Percentiles rank a stretch among this genome's conserved stretches.
phyloP scores from a whole-genome alignment of 169 alveolate genomes.

The Babesia caballi region DNA sequence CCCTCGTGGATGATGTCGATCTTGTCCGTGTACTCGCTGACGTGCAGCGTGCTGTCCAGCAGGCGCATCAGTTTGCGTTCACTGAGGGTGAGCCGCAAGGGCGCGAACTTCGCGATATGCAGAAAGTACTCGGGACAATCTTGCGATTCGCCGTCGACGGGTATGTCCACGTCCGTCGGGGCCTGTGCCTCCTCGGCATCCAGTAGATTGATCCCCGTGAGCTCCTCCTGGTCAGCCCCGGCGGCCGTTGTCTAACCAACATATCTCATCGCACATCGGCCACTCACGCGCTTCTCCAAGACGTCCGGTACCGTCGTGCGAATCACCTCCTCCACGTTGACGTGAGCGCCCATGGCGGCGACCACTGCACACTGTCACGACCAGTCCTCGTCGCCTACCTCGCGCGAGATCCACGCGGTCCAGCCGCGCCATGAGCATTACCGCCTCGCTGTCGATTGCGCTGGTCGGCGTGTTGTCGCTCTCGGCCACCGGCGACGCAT shows the following conservation, averaged over 20 bases:
- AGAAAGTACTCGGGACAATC: slow-evolving; percentile 13
- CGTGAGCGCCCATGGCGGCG: slow-evolving; percentile 12
- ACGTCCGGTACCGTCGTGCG: slow-evolving; percentile 36
- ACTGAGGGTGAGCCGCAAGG: slow-evolving; percentile 32
- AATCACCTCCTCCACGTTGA: slow-evolving; percentile 19
- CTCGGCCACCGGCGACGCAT: background rate
- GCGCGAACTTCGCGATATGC: slow-evolving; percentile 51
- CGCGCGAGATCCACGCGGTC: slow-evolving; percentile 21
- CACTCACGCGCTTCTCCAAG: slow-evolving; percentile 30
- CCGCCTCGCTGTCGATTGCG: slow-evolving; percentile 5
- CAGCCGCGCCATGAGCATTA: slow-evolving; percentile 9
- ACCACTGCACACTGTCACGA: slow-evolving; percentile 3
- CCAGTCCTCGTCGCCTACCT: background rate
- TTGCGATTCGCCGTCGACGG: slow-evolving; percentile 24
- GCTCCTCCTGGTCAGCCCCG: slow-evolving; percentile 10
- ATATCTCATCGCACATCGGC: no score
- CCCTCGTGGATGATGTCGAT: slow-evolving; percentile 80
- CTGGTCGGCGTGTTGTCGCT: background rate
- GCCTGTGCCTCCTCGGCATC: background rate
- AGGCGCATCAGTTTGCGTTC: slow-evolving; percentile 83
- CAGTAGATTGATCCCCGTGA: slow-evolving; percentile 45
- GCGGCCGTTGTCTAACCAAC: background rate
- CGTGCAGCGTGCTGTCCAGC: slow-evolving; percentile 85
- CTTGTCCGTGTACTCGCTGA: slow-evolving; percentile 86
- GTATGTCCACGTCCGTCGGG: background rate